Evolutionary conservation across 495 filamentous ascomycete genomes (phyloP).

Genomic region (Lasiosphaeria miniovina): DNA sequence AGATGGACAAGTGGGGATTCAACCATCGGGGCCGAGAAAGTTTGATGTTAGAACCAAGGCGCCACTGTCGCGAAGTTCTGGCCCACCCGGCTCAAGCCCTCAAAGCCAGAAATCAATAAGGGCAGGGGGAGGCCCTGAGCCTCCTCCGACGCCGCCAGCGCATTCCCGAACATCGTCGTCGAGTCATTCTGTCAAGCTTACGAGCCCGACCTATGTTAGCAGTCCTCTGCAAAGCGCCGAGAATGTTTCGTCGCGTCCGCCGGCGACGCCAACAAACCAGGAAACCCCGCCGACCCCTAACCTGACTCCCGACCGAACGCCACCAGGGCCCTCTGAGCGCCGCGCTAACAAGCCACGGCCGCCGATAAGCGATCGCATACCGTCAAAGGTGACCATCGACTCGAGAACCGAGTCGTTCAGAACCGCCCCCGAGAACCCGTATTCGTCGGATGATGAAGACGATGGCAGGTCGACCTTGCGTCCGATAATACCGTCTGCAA

Average conservation of each 20-base stretch:
- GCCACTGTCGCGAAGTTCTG: slow-evolving; percentile 21
- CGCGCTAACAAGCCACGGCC: slow-evolving; percentile 38
- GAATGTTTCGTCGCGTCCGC: slow-evolving; percentile 29
- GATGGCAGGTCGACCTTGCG: slow-evolving; percentile 45
- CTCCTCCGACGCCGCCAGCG: slow-evolving; percentile 53
- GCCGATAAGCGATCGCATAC: slow-evolving; percentile 37
- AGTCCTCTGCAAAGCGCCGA: slow-evolving; percentile 34
- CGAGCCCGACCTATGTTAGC: slow-evolving; percentile 33
- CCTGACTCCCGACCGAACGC: slow-evolving; percentile 68
- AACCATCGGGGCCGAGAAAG: slow-evolving; percentile 14
- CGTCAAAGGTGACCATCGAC: slow-evolving; percentile 46
- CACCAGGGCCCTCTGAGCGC: slow-evolving; percentile 48
- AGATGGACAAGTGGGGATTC: slow-evolving; percentile 19
- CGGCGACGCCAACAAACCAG: slow-evolving; percentile 58
- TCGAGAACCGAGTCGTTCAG: slow-evolving; percentile 70
- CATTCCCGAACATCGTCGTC: slow-evolving; percentile 52
- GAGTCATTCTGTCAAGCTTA: slow-evolving; percentile 34
- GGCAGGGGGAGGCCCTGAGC: slow-evolving; percentile 36
- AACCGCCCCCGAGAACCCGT: slow-evolving; percentile 63
- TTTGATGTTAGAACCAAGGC: slow-evolving; percentile 19
- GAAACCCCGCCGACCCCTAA: slow-evolving; percentile 70
- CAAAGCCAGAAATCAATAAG: slow-evolving; percentile 29
- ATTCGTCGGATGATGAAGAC: slow-evolving; percentile 61
- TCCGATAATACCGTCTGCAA: slow-evolving; percentile 42
- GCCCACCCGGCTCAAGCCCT: slow-evolving; percentile 23